A percentile compares a stretch with the other conserved stretches of the same genome.
phyloP scores from a whole-genome alignment of 2,329 filamentous ascomycete species.

The Colletotrichum tropicicola region DNA sequence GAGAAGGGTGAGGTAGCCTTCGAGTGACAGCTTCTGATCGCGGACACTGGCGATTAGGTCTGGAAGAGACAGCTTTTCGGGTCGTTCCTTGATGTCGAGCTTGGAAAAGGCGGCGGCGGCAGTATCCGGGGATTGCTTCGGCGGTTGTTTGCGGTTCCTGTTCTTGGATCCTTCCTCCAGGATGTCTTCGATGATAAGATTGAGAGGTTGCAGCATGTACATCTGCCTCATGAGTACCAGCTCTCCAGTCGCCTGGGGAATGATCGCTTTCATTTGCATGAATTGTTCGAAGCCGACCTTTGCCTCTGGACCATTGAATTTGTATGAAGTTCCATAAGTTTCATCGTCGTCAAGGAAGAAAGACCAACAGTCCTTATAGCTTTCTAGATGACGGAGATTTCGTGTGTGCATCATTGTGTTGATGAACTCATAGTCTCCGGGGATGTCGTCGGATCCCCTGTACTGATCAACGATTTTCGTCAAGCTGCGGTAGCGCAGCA shows the following conservation, averaged over 20 bases:
- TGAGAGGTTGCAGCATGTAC: conserved; percentile 46
- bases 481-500: conserved; percentile 49
- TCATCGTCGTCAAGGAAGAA: conserved; percentile 43
- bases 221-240: conserved; percentile 51
- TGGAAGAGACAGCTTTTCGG: conserved; percentile 40
- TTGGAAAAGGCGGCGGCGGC: conserved; percentile 41
- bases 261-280: conserved; percentile 33
- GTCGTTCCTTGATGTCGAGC: conserved; percentile 37
- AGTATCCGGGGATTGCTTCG: conserved; percentile 40
- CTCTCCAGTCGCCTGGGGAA: conserved; percentile 41
- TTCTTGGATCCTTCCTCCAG: conserved; percentile 46
- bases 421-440: conserved; percentile 48
- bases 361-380: conserved; percentile 43
- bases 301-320: conserved; percentile 34
- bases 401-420: conserved; percentile 41
- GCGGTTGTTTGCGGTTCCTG: conserved; percentile 31
- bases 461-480: conserved; percentile 45
- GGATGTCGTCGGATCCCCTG: conserved; percentile 37
- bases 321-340: conserved; percentile 49
- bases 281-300: conserved; percentile 35
- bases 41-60: conserved; percentile 40
- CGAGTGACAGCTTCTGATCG: conserved; percentile 43
- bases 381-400: conserved; percentile 40
- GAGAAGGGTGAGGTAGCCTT: conserved; percentile 46
- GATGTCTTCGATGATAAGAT: conserved; percentile 52